Evolutionary conservation across 2,329 filamentous ascomycete genomes (phyloP).

Genomic region (Pseudogymnoascus sp.): DNA sequence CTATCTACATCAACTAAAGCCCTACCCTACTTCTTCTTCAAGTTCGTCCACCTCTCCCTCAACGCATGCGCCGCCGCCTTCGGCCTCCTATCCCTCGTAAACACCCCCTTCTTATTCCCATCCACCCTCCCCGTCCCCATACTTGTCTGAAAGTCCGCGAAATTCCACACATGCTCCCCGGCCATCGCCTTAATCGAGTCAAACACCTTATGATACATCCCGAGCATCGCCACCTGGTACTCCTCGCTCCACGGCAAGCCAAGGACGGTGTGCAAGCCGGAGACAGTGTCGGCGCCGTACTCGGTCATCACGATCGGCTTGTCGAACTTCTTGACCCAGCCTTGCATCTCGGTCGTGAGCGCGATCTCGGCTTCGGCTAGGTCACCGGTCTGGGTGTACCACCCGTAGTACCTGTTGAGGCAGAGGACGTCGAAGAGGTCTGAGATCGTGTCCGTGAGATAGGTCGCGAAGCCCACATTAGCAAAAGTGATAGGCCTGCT

Average conservation of each 20-base stretch:
- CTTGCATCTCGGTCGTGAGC: conserved; percentile 21
- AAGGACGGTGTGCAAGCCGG: conserved; percentile 23
- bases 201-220: conserved; percentile 27
- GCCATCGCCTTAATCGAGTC: conserved; percentile 23
- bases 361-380: conserved; percentile 20
- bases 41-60: conserved; percentile 16
- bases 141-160: conserved; percentile 22
- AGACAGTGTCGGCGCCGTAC: conserved; percentile 26
- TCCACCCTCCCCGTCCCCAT: conserved; percentile 13
- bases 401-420: conserved; percentile 27
- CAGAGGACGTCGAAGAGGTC: conserved; percentile 26
- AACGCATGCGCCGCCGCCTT: conserved; percentile 17
- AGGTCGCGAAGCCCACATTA: conserved; percentile 16
- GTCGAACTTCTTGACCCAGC: conserved; percentile 22
- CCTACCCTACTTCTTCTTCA: background rate
- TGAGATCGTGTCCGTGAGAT: conserved; percentile 18
- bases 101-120: conserved; percentile 25
- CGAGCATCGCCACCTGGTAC: conserved; percentile 22
- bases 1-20: background rate
- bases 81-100: conserved; percentile 20
- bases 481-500: conserved; percentile 24
- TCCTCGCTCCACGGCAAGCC: conserved; percentile 27
- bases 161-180: conserved; percentile 27
- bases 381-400: conserved; percentile 23
- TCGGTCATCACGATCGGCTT: conserved; percentile 28